Base-by-base conservation (phyloP, 1,284 basidiomycete species). In the Microbotryum lychnidis-dioicae region DNA sequence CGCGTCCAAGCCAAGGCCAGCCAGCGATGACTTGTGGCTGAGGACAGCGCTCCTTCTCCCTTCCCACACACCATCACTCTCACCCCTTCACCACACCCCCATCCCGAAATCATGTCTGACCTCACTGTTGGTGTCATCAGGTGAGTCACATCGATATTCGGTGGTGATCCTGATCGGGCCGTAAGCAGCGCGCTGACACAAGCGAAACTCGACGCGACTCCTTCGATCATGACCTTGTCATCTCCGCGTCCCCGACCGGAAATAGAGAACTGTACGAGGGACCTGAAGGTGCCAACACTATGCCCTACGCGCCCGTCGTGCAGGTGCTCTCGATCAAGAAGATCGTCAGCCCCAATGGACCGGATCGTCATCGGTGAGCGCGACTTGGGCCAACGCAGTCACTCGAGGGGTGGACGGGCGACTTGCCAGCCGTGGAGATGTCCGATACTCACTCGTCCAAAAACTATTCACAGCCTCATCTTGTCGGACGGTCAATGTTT, bases 281-380 rank as follows among this genome's bases (percentile, higher is more conserved):
- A 10, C 21, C 27, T n/a, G 42, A 20, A 6, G 67, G 63, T 9
- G 65, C 61, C 25, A 9, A 47, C 3, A 45, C 50, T 6, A 51
- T 52, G 8, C 12, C 44, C 4, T 23, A 54, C 18, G 65, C 82
- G 20, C 87, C 89, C 54, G 81, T 81, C 16, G 76, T 93, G 3
- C 91, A 96, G 72, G 77, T 91, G 47, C 81, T 96, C 52, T 88
- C 85, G 53, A 83, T 91, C 65, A 92, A 89, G 76, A 84, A 84
- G 71, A 85, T 93, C 50, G 77, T 77, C 27, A 63, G 70, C 12
- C 63, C 68, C 16, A 48, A 23, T 42, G 37, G 37, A 4, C 37
- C 37, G 3, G 37, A 42, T 42, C 37, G 37, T 42, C 37, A 42
- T 42, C 37, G 37, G 37, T 42, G 37, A 42, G 27, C 4, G 37